Percentiles rank a stretch among this genome's conserved stretches.
Evolutionary conservation across 2,329 filamentous ascomycete genomes (phyloP).

Genomic region (Aureobasidium pullulans): DNA sequence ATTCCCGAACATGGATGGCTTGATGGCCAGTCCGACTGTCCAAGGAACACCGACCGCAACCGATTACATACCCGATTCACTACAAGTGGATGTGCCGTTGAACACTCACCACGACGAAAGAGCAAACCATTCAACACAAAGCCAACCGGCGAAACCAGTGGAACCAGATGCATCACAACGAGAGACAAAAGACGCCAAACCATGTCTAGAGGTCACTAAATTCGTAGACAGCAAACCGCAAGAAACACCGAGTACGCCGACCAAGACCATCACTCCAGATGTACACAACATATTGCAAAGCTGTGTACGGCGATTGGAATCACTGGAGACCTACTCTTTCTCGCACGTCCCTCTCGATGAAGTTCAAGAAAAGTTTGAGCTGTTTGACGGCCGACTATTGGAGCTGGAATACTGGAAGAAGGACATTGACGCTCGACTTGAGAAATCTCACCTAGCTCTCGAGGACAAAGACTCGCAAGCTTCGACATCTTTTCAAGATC

Average conservation of each 20-base stretch:
- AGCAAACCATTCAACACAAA: not conserved
- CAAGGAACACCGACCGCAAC: not conserved
- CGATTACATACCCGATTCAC: not conserved
- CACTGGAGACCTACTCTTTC: slow-evolving; percentile 64
- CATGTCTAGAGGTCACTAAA: not conserved
- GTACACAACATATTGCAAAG: slow-evolving; percentile 42
- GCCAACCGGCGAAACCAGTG: not conserved
- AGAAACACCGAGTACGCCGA: not conserved
- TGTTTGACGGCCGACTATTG: slow-evolving; percentile 58
- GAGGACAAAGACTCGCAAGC: slow-evolving; percentile 31
- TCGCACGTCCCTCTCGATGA: slow-evolving; percentile 60
- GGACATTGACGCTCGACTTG: slow-evolving; percentile 20
- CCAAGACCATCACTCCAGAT: slow-evolving; percentile 16
- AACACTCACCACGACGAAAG: not conserved
- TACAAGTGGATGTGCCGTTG: not conserved
- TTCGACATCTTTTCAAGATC: slow-evolving; percentile 35
- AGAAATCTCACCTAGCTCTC: slow-evolving; percentile 18
- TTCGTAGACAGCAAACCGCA: not conserved
- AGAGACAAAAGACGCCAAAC: not conserved
- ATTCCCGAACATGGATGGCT: slow-evolving; percentile 5
- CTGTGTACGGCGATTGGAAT: slow-evolving; percentile 55
- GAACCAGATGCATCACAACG: not conserved
- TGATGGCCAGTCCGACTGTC: slow-evolving; percentile 8
- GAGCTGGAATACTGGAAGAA: slow-evolving; percentile 54
- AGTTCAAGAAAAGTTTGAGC: slow-evolving; percentile 60